Evolutionary conservation across 345 rosid genomes (phyloP), one percentile per base, ranked within the genome.

Genomic region (Chamaenerion angustifolium): DNA sequence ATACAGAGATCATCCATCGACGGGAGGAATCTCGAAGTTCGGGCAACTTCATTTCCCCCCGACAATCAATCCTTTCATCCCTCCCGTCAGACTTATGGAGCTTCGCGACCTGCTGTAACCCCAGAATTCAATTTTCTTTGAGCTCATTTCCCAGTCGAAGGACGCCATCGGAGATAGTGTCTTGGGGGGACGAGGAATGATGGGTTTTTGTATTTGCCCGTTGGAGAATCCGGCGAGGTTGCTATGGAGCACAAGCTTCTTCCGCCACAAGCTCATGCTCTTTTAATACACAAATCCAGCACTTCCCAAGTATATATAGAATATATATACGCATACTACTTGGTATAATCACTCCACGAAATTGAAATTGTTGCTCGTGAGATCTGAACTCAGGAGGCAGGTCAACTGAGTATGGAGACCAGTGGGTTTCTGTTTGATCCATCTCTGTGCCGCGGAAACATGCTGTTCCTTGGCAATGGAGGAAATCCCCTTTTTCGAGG

Each of bases 181-280:
- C 17, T 11, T 7, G 48, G 48, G 23, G 11, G 49, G 40, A 0
- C 50, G 64, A 48, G 65, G 68, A 42, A 42, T 82, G 88, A 89
- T 89, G 95, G 97, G 97, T 67, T 74, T 59, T 76, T 83, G 88
- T 54, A 70, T 81, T 44, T 85, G 88, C 45, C 94, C 88, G 37
- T 59, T 89, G 59, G 90, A 73, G 51, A 76, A 81, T 43, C 95
- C 97, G 52, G 88, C 94, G 51, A 89, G 95, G 83, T 59, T 85
- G 56, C 73, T 89, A 41, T 89, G 97, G 97, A 89, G 76, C 45
- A 85, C 97, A 0, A 89, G 97, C 71, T 89, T 89, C 78, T 89
- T 89, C 54, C 97, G 97, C 57, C 97, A 89, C 69, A 89, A 89
- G 97, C 74, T 77, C 56, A 80, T 80, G 78, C 74, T 81, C 58